These are phyloP conservation scores for Fonsecaea pedrosoi DNA, from an alignment of 2,329 filamentous ascomycete genomes.

Conservation along the genomic window DNA sequence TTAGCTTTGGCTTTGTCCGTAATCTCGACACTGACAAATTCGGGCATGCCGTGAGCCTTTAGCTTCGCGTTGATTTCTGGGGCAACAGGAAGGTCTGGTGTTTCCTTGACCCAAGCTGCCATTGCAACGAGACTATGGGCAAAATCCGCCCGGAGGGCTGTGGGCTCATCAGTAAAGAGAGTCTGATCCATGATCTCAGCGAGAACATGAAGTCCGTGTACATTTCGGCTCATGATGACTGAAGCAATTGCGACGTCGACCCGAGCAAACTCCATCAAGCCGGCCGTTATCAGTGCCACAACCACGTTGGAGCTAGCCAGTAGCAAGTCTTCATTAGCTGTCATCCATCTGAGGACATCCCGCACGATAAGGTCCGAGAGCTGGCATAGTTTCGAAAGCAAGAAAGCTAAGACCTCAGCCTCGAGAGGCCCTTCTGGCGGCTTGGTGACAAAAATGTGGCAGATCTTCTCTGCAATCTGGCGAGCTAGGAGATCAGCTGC, in stretches of 20 bases:
- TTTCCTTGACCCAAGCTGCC: conserved; percentile 79
- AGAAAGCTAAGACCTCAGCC: conserved; percentile 67
- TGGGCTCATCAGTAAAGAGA: conserved; percentile 76
- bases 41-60: conserved; percentile 59
- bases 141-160: conserved; percentile 84
- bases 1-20: conserved; percentile 66
- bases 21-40: conserved; percentile 62
- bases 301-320: conserved; percentile 69
- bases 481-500: conserved; percentile 64
- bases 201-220: conserved; percentile 78
- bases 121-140: conserved; percentile 80
- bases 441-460: conserved; percentile 63
- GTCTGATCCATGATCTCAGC: conserved; percentile 78
- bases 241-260: conserved; percentile 76
- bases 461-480: conserved; percentile 63
- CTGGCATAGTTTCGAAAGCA: conserved; percentile 68
- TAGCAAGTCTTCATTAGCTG: conserved; percentile 62
- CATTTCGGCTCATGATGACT: conserved; percentile 73
- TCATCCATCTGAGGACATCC: conserved; percentile 59
- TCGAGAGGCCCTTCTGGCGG: conserved; percentile 61
- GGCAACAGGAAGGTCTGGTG: conserved; percentile 69
- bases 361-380: conserved; percentile 52
- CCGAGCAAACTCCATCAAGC: conserved; percentile 66
- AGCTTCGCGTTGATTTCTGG: conserved; percentile 74
- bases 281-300: conserved; percentile 64